Evolutionary conservation across 2,329 filamentous ascomycete genomes (phyloP).

Genomic region (Magnaporthiopsis poae): DNA sequence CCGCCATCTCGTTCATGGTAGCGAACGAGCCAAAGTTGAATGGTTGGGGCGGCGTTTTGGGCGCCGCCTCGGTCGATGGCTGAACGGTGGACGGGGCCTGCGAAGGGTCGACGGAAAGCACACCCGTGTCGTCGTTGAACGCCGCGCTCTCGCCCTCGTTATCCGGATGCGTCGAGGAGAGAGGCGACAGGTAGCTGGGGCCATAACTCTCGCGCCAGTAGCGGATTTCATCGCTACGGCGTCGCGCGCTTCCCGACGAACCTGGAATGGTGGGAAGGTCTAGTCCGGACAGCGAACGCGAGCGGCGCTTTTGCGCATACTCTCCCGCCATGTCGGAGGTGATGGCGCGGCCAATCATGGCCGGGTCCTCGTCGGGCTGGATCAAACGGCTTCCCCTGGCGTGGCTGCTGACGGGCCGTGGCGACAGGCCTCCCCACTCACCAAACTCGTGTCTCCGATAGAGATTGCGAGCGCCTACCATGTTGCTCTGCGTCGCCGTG

Average conservation of each 20-base stretch:
- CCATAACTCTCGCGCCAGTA: slow-evolving; percentile 55
- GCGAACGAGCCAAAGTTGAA: slow-evolving; percentile 42
- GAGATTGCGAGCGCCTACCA: slow-evolving; percentile 26
- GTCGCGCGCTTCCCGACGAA: slow-evolving; percentile 26
- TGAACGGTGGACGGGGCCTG: slow-evolving; percentile 2
- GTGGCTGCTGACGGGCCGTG: slow-evolving; percentile 51
- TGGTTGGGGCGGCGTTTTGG: slow-evolving; percentile 35
- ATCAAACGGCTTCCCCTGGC: slow-evolving; percentile 35
- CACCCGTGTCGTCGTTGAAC: slow-evolving; percentile 24
- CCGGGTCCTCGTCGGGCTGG: slow-evolving; percentile 31
- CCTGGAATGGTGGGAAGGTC: slow-evolving; percentile 24
- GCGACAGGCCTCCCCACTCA: slow-evolving; percentile 46
- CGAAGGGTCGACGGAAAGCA: slow-evolving; percentile 9
- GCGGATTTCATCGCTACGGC: slow-evolving; percentile 54
- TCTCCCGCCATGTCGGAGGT: slow-evolving; percentile 38
- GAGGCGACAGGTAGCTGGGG: slow-evolving; percentile 36
- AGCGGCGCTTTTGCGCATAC: slow-evolving; percentile 40
- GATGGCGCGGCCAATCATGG: slow-evolving; percentile 53
- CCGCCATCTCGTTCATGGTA: slow-evolving; percentile 36
- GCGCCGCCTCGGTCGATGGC: slow-evolving; percentile 13
- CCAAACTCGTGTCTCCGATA: slow-evolving; percentile 22
- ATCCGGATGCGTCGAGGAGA: slow-evolving; percentile 29
- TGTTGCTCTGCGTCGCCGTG: slow-evolving; percentile 28
- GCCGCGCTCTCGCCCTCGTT: slow-evolving; percentile 15
- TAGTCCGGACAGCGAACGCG: slow-evolving; percentile 49